Percentiles rank a stretch among this genome's conserved stretches.
Evolutionary conservation across 305 asterid species (phyloP).

Genomic region (Fraxinus sp.): DNA sequence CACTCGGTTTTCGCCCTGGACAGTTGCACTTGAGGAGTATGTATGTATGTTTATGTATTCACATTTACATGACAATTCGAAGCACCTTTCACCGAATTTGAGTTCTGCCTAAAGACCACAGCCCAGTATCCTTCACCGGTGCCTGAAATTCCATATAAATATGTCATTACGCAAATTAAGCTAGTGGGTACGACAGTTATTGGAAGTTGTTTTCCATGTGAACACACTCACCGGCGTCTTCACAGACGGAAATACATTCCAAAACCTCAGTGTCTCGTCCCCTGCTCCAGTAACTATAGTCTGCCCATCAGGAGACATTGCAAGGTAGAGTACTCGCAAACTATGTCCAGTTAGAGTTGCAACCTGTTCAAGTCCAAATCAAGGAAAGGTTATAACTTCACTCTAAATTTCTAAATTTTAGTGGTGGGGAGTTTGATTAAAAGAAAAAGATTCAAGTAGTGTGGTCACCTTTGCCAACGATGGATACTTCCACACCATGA

Average conservation of each 20-base stretch:
- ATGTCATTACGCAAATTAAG: neutral
- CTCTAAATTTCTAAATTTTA: neutral
- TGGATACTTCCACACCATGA: conserved; percentile 99
- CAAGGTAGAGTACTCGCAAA: conserved; percentile 83
- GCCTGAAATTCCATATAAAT: conserved; percentile 44
- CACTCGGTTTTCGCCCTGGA: neutral
- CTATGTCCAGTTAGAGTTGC: conserved; percentile 95
- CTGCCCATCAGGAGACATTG: conserved; percentile 98
- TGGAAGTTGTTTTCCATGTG: neutral
- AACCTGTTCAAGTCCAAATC: conserved; percentile 42
- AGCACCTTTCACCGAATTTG: conserved; percentile 57
- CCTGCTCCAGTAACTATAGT: conserved; percentile 94
- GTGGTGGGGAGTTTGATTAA: neutral
- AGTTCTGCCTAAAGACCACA: conserved; percentile 92
- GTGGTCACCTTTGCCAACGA: conserved; percentile 70
- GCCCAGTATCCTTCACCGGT: conserved; percentile 78
- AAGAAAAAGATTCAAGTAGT: conserved; percentile 2
- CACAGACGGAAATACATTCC: conserved; percentile 86
- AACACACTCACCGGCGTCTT: conserved; percentile 75
- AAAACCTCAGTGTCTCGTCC: conserved; percentile 88
- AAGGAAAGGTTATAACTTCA: neutral
- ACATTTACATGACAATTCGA: neutral
- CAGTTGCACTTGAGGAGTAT: neutral
- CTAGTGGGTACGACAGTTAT: neutral
- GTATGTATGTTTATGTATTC: neutral